These are phyloP conservation scores for Candida multigemmis DNA, from an alignment of 805 yeast genomes.

Conservation along the genomic window DNA sequence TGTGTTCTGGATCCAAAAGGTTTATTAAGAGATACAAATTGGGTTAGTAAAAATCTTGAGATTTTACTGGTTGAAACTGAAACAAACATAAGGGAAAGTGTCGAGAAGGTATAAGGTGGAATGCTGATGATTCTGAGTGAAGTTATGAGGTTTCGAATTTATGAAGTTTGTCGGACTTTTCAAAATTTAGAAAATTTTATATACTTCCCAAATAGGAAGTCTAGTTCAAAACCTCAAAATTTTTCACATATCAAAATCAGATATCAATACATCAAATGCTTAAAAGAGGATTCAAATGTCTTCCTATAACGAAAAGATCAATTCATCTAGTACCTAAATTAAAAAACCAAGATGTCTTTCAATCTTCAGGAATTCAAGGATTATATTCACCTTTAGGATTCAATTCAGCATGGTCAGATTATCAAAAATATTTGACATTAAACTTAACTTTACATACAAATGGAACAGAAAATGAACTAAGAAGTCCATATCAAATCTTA, in stretches of 20 bases:
- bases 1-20: slow-evolving; percentile 27
- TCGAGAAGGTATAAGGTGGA: no score
- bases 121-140: no score
- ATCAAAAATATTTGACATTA: slow-evolving; percentile 59
- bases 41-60: slow-evolving; percentile 62
- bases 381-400: slow-evolving; percentile 60
- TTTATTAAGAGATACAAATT: slow-evolving; percentile 59
- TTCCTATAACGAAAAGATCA: no score
- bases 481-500: slow-evolving; percentile 63
- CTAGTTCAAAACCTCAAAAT: no score
- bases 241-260: no score
- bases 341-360: slow-evolving; percentile 26
- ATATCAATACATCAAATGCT: no score
- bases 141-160: no score
- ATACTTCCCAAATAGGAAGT: no score
- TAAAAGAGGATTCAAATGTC: no score
- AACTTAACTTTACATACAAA: slow-evolving; percentile 55
- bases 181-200: no score
- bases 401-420: slow-evolving; percentile 69
- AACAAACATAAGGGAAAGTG: no score
- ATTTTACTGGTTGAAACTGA: slow-evolving; percentile 10
- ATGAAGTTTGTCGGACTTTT: no score
- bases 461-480: slow-evolving; percentile 74
- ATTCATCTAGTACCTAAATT: slow-evolving; percentile 62
- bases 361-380: slow-evolving; percentile 49